A percentile compares a stretch with the other conserved stretches of the same genome.
phyloP scores from a whole-genome alignment of 192 early-diverging fungal genomes.

The Bifiguratus adelaidae region DNA sequence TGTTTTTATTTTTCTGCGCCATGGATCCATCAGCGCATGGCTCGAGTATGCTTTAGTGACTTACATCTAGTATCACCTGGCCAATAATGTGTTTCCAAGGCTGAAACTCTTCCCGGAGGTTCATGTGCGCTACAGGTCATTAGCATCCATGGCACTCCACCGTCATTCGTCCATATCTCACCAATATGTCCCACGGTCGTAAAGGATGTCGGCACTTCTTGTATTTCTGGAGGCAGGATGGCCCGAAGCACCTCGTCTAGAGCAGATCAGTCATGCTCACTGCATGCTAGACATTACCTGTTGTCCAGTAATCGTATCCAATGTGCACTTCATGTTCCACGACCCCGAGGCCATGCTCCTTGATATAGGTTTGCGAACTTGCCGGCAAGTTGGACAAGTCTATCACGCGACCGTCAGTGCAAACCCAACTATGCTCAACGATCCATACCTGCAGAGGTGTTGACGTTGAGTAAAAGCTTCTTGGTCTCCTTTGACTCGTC shows the following conservation, averaged over 20 bases:
- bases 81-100: constrained; percentile 91
- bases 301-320: constrained; percentile 83
- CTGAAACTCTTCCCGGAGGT: constrained; percentile 79
- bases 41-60: neutral
- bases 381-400: constrained; percentile 24
- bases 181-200: constrained; percentile 89
- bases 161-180: constrained; percentile 10
- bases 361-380: constrained; percentile 32
- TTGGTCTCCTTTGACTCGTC: constrained; percentile 40
- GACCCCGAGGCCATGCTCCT: constrained; percentile 33
- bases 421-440: constrained; percentile 1
- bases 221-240: constrained; percentile 66
- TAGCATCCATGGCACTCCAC: neutral
- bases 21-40: neutral
- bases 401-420: neutral
- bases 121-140: constrained; percentile 72
- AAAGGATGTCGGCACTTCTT: constrained; percentile 77
- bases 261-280: neutral
- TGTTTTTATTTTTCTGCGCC: constrained; percentile 70
- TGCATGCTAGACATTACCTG: no score
- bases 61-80: constrained; percentile 87
- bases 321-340: constrained; percentile 45
- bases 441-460: neutral
- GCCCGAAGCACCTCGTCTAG: constrained; percentile 84
- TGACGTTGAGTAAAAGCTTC: constrained; percentile 29